Base-by-base conservation (phyloP, 345 rosid genomes). In the Kernera saxatilis region DNA sequence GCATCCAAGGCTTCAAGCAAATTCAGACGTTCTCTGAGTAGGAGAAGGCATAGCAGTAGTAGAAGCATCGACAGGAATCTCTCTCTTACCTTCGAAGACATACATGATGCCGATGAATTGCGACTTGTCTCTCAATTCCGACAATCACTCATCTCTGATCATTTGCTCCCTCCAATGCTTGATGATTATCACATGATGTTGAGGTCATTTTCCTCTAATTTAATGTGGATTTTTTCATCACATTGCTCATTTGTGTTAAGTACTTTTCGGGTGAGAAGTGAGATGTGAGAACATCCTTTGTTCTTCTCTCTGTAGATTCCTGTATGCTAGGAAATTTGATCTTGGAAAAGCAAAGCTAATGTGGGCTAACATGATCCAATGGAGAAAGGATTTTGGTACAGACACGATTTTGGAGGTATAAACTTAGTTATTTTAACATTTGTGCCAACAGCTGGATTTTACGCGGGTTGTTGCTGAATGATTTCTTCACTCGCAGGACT, bases 301-400 rank as follows among this genome's bases (percentile, higher is more conserved):
- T 21, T 30, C 15, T 43, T 70, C 8, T 19, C 2, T 35, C 14
- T 77, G 59, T 78, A 93, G 97, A 67, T 93, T 93, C 78, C 58
- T 93, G 48, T 84, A 87, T 64, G 98, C 93, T 43, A 87, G 95
- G 78, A 93, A 88, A 64, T 88, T 92, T 41, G 96, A 92, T 67
- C 64, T 84, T 8, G 91, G 79, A 29, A 90, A 84, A 70, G 85
- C 98, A 21, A 90, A 83, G 75, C 70, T 60, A 30, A 90, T 92
- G 97, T 92, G 98, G 98, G 77, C 69, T 36, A 84, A 86, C 61
- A 92, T 92, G 98, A 74, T 90, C 44, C 85, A 88, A n/a, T 92
- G 98, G 98, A 87, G 97, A 80, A 87, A 69, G 26, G 93, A 87
- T 3, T 90, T 81, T 55, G 95, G 93, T 11, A 70, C 96, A 12